These are phyloP conservation scores for Aspergillus sp. DNA, from an alignment of 2,329 filamentous ascomycete species.

Conservation along the genomic window DNA sequence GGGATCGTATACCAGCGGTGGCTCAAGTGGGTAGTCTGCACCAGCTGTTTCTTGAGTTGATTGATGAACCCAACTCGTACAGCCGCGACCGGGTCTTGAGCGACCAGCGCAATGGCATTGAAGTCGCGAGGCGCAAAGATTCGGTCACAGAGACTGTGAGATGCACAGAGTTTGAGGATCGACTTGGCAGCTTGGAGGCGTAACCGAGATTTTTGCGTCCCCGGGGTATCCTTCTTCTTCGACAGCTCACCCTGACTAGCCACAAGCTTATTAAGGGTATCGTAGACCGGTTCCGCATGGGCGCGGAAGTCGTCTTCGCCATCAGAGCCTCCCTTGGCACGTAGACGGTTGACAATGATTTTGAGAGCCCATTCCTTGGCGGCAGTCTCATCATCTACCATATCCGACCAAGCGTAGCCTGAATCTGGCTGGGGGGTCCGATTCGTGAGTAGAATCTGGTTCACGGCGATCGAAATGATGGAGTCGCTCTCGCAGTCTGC, in stretches of 20 bases:
- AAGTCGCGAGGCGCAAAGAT: constrained; percentile 72
- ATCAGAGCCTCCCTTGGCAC: constrained; percentile 58
- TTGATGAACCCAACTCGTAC: constrained; percentile 78
- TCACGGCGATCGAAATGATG: constrained; percentile 76
- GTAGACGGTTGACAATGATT: constrained; percentile 80
- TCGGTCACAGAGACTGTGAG: constrained; percentile 70
- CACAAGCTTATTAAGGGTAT: constrained; percentile 75
- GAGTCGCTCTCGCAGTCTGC: constrained; percentile 71
- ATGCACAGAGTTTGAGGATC: constrained; percentile 78
- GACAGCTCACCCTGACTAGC: constrained; percentile 75
- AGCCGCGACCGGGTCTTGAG: constrained; percentile 71
- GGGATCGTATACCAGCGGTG: constrained; percentile 86
- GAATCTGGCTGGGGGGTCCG: constrained; percentile 57
- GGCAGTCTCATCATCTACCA: constrained; percentile 76
- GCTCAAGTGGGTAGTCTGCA: constrained; percentile 65
- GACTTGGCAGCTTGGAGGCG: constrained; percentile 78
- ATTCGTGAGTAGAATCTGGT: constrained; percentile 70
- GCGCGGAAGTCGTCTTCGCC: constrained; percentile 47
- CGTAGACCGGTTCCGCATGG: constrained; percentile 67
- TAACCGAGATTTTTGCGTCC: constrained; percentile 75
- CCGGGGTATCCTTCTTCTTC: constrained; percentile 71
- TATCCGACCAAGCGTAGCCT: constrained; percentile 65
- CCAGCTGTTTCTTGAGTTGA: constrained; percentile 72
- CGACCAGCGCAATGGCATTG: constrained; percentile 75
- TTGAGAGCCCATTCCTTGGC: constrained; percentile 83